A percentile compares a stretch with the other conserved stretches of the same genome.
Evolutionary conservation across 2,329 filamentous ascomycete genomes (phyloP).

Genomic region (Fusarium oxysporum): DNA sequence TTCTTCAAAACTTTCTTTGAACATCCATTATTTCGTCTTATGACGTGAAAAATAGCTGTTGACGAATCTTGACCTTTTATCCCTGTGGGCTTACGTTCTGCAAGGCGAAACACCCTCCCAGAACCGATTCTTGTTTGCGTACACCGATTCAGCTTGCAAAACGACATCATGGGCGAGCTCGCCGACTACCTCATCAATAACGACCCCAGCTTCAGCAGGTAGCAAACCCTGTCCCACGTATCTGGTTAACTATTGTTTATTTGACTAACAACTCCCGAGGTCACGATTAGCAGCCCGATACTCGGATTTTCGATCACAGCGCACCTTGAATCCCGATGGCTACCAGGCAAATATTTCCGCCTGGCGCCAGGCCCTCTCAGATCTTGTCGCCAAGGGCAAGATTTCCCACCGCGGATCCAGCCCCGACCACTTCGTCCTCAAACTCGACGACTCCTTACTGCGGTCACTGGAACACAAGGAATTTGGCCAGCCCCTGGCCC

Average conservation of each 20-base stretch:
- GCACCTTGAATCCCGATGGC: constrained; percentile 83
- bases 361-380: constrained; percentile 81
- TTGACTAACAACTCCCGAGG: constrained; percentile 56
- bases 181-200: constrained; percentile 72
- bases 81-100: background rate
- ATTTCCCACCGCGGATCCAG: constrained; percentile 56
- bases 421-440: constrained; percentile 64
- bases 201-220: constrained; percentile 72
- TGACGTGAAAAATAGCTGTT: background rate
- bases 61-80: background rate
- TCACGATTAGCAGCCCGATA: constrained; percentile 86
- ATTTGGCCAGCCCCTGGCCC: constrained; percentile 82
- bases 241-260: background rate
- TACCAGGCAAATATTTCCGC: constrained; percentile 83
- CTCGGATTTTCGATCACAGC: constrained; percentile 83
- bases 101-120: background rate
- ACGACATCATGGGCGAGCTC: constrained; percentile 71
- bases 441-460: constrained; percentile 72
- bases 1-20: constrained; percentile 9
- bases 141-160: background rate
- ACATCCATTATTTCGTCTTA: background rate
- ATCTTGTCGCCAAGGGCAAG: constrained; percentile 72
- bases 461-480: constrained; percentile 79
- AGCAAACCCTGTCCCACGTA: background rate
- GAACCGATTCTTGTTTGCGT: background rate